A percentile compares a stretch with the other conserved stretches of the same genome.
Evolutionary conservation across 768 basidiomycete genomes (phyloP).

Genomic region (Lentinula boryana): DNA sequence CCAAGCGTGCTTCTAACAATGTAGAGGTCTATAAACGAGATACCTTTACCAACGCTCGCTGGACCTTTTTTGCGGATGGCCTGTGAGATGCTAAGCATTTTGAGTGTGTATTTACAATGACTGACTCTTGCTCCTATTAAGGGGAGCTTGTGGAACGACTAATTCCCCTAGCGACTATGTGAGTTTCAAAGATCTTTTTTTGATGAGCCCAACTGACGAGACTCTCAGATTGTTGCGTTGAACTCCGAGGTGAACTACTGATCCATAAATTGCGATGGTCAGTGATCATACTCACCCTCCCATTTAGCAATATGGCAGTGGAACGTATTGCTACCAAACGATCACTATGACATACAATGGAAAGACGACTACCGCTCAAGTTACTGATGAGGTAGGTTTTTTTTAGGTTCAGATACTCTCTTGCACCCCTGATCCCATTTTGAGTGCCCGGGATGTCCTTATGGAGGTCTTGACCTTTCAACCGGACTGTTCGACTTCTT

Average conservation of each 20-base stretch:
- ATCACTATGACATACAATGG: slow-evolving; percentile 62
- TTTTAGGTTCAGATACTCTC: neutral
- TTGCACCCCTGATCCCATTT: neutral
- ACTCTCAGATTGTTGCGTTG: slow-evolving; percentile 2
- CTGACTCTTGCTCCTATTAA: neutral
- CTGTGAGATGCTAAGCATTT: neutral
- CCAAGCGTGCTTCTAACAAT: slow-evolving; percentile 2
- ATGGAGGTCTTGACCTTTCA: slow-evolving; percentile 58
- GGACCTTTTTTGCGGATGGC: slow-evolving; percentile 6
- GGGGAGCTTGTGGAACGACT: slow-evolving; percentile 3
- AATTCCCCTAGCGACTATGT: slow-evolving; percentile 5
- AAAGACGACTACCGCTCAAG: slow-evolving; percentile 47
- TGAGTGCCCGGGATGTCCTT: slow-evolving; percentile 60
- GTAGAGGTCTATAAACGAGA: slow-evolving; percentile 2
- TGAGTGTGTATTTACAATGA: neutral
- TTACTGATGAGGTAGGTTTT: slow-evolving; percentile 53
- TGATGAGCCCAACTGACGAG: neutral
- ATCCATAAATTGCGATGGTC: neutral
- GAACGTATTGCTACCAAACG: slow-evolving; percentile 47
- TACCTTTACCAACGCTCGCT: neutral
- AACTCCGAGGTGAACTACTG: neutral
- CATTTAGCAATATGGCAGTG: slow-evolving; percentile 47
- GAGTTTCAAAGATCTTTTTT: neutral
- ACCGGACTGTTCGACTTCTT: slow-evolving; percentile 52
- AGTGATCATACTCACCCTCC: slow-evolving; percentile 3